Base-by-base conservation (phyloP, 805 yeast genomes). In the Saccharomycopsis lassenensis region DNA sequence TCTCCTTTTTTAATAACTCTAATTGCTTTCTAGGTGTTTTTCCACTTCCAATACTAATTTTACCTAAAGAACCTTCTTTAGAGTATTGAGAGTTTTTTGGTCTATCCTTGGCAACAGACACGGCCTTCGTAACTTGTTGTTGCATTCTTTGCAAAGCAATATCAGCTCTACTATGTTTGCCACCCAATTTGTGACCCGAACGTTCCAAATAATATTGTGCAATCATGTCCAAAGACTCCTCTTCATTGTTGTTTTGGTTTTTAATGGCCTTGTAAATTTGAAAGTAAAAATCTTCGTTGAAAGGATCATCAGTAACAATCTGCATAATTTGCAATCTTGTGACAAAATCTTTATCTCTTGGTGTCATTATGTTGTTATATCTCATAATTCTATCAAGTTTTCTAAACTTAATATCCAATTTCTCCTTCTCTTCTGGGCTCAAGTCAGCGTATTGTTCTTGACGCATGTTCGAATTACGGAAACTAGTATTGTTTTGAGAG, bases 111-210 rank as follows among this genome's bases (percentile, higher is more conserved):
- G 96, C 98, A 26, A 84, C 89, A 37, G 89, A 82, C 12, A 89
- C 96, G 11, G 97, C 97, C 51, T 82, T 84, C 52, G 86, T 93
- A 36, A 89, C 95, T 62, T 89, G 97, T 56, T 86, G 95, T 61
- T 89, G 96, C 95, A 91, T 84, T 66, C 96, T 77, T 63, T 84
- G 95, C 51, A 87, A 67, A 1, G 95, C 95, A 46, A 85, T 76
- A 57, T 84, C 94, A 6, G 87, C 89, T 55, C 89, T 67, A 59
- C 77, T 80, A 45, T 75, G 66, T 56, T 86, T 74, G 35, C 93
- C 93, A 49, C 94, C 94, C 39, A 83, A 63, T 58, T 91, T 73
- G 58, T 84, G 94, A 35, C 95, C 94, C 40, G 94, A 78, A 55
- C 81, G 93, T 51, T 84, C 91, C 53, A 86, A 63, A 52, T 87